phyloP scores from a whole-genome alignment of 179 eudicot genomes.

The Vitellaria paradoxa region DNA sequence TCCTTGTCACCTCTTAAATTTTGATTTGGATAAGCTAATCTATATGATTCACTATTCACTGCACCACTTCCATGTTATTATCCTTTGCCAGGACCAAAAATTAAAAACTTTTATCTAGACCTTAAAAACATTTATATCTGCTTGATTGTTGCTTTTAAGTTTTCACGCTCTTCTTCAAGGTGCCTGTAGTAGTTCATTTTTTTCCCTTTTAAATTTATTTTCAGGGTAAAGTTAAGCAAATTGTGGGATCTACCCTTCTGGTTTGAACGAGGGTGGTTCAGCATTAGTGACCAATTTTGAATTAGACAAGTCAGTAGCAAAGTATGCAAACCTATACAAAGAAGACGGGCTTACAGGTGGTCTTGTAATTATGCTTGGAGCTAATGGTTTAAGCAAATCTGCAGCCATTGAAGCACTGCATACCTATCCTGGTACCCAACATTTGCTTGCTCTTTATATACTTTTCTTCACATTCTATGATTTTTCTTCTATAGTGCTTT shows the following conservation, averaged over 20 bases:
- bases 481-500: neutral
- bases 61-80: neutral
- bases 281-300: constrained; percentile 77
- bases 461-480: neutral
- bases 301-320: constrained; percentile 81
- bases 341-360: constrained; percentile 90
- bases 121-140: too few species aligned
- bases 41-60: neutral
- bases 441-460: neutral
- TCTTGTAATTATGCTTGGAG: constrained; percentile 95
- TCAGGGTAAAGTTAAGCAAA: constrained; percentile 98
- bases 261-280: constrained; percentile 51
- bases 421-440: constrained; percentile 77
- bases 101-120: neutral
- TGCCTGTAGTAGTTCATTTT: neutral
- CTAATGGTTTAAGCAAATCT: constrained; percentile 74
- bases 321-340: constrained; percentile 73
- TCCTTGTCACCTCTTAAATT: neutral
- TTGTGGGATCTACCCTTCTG: constrained; percentile 88
- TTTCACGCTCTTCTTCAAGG: neutral
- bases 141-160: neutral
- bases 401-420: constrained; percentile 75
- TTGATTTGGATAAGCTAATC: neutral
- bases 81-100: neutral
- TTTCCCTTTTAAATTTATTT: constrained; percentile 14